These are phyloP conservation scores for Monosporascus sp. DNA, from an alignment of 2,329 filamentous ascomycete genomes.

Conservation along the genomic window DNA sequence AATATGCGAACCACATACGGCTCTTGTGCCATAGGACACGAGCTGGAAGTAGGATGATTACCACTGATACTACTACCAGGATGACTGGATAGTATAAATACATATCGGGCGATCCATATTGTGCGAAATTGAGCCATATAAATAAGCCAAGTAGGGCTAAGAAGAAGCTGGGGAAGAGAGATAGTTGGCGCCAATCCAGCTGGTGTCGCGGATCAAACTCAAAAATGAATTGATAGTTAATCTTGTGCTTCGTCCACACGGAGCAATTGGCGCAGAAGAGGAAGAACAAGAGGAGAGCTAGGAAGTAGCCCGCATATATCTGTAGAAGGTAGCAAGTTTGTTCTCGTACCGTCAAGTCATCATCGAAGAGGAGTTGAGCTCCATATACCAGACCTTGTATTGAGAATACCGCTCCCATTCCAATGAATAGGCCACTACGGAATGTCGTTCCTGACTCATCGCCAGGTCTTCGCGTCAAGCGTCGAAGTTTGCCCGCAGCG, in stretches of 20 bases:
- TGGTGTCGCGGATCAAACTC: conserved; percentile 86
- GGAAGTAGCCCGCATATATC: conserved; percentile 89
- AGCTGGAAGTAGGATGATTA: conserved; percentile 70
- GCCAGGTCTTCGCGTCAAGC: conserved; percentile 53
- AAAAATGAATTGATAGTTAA: conserved; percentile 96
- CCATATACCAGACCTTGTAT: conserved; percentile 62
- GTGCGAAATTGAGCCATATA: conserved; percentile 84
- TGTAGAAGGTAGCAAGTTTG: conserved; percentile 70
- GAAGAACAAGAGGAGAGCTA: conserved; percentile 72
- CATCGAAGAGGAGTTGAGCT: conserved; percentile 42
- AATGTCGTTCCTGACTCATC: conserved; percentile 56
- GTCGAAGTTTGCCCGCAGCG: conserved; percentile 79
- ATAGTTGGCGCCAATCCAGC: conserved; percentile 83
- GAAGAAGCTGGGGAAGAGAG: conserved; percentile 83
- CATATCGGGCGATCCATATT: conserved; percentile 58
- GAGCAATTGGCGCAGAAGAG: conserved; percentile 84
- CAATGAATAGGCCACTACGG: conserved; percentile 60
- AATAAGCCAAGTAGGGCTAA: conserved; percentile 71
- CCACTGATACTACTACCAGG: conserved; percentile 61
- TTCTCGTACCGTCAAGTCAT: conserved; percentile 40
- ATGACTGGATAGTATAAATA: conserved; percentile 85
- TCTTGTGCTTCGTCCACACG: conserved; percentile 75
- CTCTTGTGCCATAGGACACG: conserved; percentile 70
- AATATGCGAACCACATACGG: conserved; percentile 81
- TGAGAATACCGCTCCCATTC: conserved; percentile 59